Evolutionary conservation across 306 rosid species (phyloP), one percentile per base, ranked within the genome.

Genomic region (Leucaena leucocephala): DNA sequence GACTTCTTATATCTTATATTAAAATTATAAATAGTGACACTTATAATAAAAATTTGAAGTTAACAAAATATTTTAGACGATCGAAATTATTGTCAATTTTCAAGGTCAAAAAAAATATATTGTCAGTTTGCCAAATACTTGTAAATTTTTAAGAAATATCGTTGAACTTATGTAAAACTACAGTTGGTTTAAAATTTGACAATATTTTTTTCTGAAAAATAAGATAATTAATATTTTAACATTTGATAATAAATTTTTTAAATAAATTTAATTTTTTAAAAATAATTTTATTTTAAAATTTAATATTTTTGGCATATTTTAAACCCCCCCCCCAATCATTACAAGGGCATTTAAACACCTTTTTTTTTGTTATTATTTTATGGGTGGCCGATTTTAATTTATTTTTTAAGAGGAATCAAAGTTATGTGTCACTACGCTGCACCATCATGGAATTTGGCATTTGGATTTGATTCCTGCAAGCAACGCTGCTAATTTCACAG

Each of bases 381-480:
- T 33, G 55, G 22, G 59, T 15, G 43, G 61, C 61, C 9, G 7
- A 52, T 35, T 50, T 50, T 35, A 0, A 34, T 36, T 17, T 7
- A 35, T 10, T 72, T 52, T 52, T 54, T 52, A 1, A 10, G 64
- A 50, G 65, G 48, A 72, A 72, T 72, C 76, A 72, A 38, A 38
- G 34, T 36, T 52, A 34, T 34, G 15, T 71, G 43, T 40, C 76
- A 34, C 63, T 50, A 49, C 12, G 3, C 66, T 61, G 38, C 38
- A 4, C 49, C 76, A 35, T 72, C 76, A 52, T 49, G 65, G 65
- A 22, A 54, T 72, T 16, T 16, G 64, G 65, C 65, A 72, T 52
- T 72, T 17, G 76, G 76, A 72, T 52, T 72, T 52, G 65, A 72
- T 72, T 52, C 76, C 46, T 72, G 22, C 63, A 48, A 27, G 40